Base-by-base conservation (phyloP, 2,329 filamentous ascomycete genomes). In the Byssoonygena ceratinophila region DNA sequence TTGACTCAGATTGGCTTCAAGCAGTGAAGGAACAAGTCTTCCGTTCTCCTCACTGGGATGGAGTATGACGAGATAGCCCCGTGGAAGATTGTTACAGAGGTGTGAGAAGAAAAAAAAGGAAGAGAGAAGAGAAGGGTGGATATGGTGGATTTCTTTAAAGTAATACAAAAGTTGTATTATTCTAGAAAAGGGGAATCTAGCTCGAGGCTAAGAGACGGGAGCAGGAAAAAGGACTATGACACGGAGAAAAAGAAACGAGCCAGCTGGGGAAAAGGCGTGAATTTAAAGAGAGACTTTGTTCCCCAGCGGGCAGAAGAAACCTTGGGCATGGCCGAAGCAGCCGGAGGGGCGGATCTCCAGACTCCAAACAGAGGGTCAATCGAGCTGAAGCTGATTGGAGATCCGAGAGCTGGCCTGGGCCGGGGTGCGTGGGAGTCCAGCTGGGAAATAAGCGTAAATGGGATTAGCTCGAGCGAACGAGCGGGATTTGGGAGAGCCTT, bases 401-500 rank as follows among this genome's bases (percentile, higher is more conserved):
- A 49, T 41, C 34, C 36, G 36, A 49, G 46, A 34, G 46, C 29
- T 39, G 34, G 22, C 27, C 14, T 39, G 46, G 46, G 32, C 20
- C 20, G 6, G 9, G 32, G n/a, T 36, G n/a, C 6, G 4, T 4
- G 27, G 27, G 27, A 29, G 27, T 29, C 27, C 27, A 29, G 27
- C 5, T 29, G 27, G 27, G 27, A 48, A 40, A 41, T 41, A 39
- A 49, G 36, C 46, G 46, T 40, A 27, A 12, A 32, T 49, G 18
- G 31, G 31, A 18, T 36, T 51, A 45, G 40, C 48, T 43, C 31
- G 16, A 45, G 29, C 23, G 34, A 29, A 40, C 4, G 36, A 37
- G 46, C 49, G 49, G 49, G 49, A 52, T 52, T 41, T 44, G 31
- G 31, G 20, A 34, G 29, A 27, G 31, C 48, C 49, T 52, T 45